A percentile compares a stretch with the other conserved stretches of the same genome.
Evolutionary conservation across 176 grass and related monocot genomes (phyloP).

Genomic region (Rhynchospora pubera): DNA sequence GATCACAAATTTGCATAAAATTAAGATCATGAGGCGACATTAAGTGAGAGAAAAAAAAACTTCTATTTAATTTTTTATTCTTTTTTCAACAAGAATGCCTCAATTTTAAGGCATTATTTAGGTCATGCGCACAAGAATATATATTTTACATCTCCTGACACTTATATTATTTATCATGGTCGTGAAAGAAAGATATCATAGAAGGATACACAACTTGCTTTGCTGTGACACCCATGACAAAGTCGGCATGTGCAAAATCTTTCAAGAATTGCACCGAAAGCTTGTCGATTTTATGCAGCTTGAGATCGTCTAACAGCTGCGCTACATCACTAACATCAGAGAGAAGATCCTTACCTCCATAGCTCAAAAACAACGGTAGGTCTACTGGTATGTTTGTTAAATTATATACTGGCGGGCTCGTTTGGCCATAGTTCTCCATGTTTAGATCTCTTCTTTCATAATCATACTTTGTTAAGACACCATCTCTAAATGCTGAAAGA

Average conservation of each 20-base stretch:
- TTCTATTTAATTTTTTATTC: not conserved
- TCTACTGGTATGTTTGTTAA: conserved; percentile 39
- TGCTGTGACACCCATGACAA: conserved; percentile 60
- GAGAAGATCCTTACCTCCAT: conserved; percentile 63
- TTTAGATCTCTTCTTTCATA: conserved; percentile 39
- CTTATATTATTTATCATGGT: conserved; percentile 1
- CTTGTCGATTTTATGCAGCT: conserved; percentile 33
- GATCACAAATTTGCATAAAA: too few species aligned
- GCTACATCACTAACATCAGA: conserved; percentile 48
- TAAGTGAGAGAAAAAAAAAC: not conserved
- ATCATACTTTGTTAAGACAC: conserved; percentile 60
- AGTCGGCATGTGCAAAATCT: conserved; percentile 66
- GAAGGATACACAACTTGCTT: conserved; percentile 53
- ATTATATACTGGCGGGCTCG: conserved; percentile 43
- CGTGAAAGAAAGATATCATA: conserved; percentile 45
- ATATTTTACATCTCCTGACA: not conserved
- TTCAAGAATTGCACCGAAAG: conserved; percentile 54
- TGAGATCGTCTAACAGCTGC: conserved; percentile 43
- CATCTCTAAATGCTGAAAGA: conserved; percentile 56
- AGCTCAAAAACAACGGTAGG: conserved; percentile 74
- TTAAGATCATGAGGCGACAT: too few species aligned
- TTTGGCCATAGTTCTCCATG: conserved; percentile 46
- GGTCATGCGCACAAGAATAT: not conserved
- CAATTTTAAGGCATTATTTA: not conserved
- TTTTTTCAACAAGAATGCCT: conserved; percentile 1